Percentiles rank a stretch among this genome's conserved stretches.
phyloP scores from a whole-genome alignment of 345 rosid genomes.

The Gossypium sturtianum region DNA sequence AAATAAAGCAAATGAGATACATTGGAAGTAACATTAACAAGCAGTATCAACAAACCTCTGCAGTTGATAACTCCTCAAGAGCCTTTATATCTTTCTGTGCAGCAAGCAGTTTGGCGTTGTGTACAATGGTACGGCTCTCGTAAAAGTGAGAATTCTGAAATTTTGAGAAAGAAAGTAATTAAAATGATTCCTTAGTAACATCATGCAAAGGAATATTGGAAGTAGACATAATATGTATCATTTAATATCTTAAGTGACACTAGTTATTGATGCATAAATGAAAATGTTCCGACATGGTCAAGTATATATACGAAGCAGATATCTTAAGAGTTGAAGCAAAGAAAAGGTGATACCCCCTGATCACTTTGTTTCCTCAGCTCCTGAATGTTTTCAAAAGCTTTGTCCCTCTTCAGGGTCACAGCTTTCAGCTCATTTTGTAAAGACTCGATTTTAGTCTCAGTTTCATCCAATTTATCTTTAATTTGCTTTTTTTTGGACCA shows the following conservation, averaged over 20 bases:
- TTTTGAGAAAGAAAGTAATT: background rate
- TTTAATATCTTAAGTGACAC: background rate
- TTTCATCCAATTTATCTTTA: constrained; percentile 43
- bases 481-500: constrained; percentile 51
- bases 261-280: background rate
- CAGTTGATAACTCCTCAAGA: constrained; percentile 37
- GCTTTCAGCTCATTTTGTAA: constrained; percentile 49
- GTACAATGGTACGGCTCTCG: constrained; percentile 32
- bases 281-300: background rate
- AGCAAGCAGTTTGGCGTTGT: constrained; percentile 46
- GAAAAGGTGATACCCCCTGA: constrained; percentile 47
- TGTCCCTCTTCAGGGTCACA: constrained; percentile 55
- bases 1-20: background rate
- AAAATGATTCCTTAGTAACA: background rate
- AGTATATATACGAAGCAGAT: background rate
- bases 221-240: background rate
- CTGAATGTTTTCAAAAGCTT: constrained; percentile 43
- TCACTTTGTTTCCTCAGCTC: constrained; percentile 63
- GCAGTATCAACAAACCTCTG: constrained; percentile 34
- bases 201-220: background rate
- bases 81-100: constrained; percentile 39
- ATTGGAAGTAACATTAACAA: background rate
- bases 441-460: constrained; percentile 49
- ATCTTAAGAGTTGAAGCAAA: constrained; percentile 2
- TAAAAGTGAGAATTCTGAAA: constrained; percentile 43